A percentile compares a stretch with the other conserved stretches of the same genome.
phyloP scores from a whole-genome alignment of 2,329 filamentous ascomycete species.

The Trichoderma polysporum region DNA sequence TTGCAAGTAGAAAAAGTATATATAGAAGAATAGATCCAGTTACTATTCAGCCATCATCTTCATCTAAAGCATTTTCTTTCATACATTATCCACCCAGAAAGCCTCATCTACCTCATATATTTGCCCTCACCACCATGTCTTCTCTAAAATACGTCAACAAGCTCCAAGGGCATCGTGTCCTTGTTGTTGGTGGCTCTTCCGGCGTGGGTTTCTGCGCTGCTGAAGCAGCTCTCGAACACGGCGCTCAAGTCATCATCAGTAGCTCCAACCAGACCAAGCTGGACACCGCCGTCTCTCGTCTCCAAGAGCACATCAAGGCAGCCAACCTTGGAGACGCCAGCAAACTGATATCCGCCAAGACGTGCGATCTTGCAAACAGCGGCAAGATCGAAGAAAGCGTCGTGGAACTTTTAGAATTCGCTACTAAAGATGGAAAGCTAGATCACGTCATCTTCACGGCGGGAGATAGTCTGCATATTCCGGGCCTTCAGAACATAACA shows the following conservation, averaged over 20 bases:
- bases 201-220: constrained; percentile 64
- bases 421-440: constrained; percentile 48
- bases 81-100: neutral
- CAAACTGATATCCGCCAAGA: constrained; percentile 26
- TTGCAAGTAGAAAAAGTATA: neutral
- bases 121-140: constrained; percentile 4
- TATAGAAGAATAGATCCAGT: neutral
- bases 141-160: constrained; percentile 36
- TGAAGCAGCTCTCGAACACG: constrained; percentile 55
- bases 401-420: constrained; percentile 47
- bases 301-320: constrained; percentile 35
- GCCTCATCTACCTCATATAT: neutral
- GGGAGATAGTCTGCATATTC: constrained; percentile 42
- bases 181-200: constrained; percentile 63
- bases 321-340: constrained; percentile 38
- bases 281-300: constrained; percentile 42
- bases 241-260: constrained; percentile 58
- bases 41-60: neutral
- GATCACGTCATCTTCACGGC: constrained; percentile 61
- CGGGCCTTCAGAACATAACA: constrained; percentile 42
- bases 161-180: constrained; percentile 42
- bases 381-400: constrained; percentile 39
- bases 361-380: constrained; percentile 25
- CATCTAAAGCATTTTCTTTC: neutral
- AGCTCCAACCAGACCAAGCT: constrained; percentile 55